These are phyloP conservation scores for Casuarina equisetifolia DNA, from an alignment of 306 rosid species.

Conservation along the genomic window DNA sequence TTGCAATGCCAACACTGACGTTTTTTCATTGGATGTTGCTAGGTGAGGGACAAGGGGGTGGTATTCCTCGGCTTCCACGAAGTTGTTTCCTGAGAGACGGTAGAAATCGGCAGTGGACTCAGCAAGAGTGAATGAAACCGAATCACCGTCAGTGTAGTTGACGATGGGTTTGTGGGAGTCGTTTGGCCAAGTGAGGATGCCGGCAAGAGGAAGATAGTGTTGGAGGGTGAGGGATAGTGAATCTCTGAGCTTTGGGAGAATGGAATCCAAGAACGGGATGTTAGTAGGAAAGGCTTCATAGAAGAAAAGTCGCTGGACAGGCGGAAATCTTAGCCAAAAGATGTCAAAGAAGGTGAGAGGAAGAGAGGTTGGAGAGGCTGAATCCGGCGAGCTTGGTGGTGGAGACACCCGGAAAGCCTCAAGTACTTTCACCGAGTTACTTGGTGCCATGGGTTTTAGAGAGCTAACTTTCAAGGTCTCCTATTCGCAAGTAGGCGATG, in stretches of 20 bases:
- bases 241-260: no score
- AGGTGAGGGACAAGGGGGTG: no score
- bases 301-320: conserved; percentile 17
- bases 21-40: no score
- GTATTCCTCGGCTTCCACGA: no score
- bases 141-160: no score
- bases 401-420: conserved; percentile 8
- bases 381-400: not conserved
- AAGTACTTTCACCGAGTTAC: not conserved
- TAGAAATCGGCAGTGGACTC: no score
- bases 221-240: conserved; percentile 26
- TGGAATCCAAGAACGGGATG: not conserved
- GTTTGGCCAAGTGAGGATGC: conserved; percentile 33
- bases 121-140: no score
- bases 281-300: conserved; percentile 4
- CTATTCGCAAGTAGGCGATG: no score
- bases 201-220: conserved; percentile 28
- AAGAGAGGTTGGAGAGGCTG: not conserved
- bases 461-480: no score
- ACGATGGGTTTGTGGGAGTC: no score
- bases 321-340: not conserved
- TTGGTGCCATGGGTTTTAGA: not conserved
- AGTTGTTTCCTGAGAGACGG: no score
- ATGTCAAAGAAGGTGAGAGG: conserved; percentile 32
- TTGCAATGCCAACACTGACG: no score